Conservation (phyloP, 305 asterid species). For the Ruellia speciosa region DNA sequence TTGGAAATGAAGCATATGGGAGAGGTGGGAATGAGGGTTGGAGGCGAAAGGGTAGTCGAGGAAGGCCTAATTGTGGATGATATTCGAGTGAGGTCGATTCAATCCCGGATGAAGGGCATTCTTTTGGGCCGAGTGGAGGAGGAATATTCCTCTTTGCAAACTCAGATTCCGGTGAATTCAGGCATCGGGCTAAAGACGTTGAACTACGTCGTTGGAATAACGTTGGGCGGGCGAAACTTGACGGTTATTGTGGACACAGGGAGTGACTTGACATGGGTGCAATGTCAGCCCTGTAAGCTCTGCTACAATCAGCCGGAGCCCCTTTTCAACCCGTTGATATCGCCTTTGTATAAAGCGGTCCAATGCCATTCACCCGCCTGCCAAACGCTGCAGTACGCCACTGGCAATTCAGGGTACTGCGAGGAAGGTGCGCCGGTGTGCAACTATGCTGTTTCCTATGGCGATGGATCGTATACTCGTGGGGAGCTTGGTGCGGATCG, state of each 20-base stretch:
- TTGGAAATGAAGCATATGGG: slow-evolving; percentile 65
- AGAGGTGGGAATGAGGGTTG: slow-evolving; percentile 24
- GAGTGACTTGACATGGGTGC: slow-evolving; percentile 82
- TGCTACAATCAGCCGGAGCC: slow-evolving; percentile 78
- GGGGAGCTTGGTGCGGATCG: slow-evolving; percentile 59
- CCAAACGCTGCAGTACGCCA: slow-evolving; percentile 42
- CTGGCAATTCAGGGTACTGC: slow-evolving; percentile 51
- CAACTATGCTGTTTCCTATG: slow-evolving; percentile 56
- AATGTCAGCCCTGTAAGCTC: slow-evolving; percentile 68
- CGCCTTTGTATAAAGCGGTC: slow-evolving; percentile 49
- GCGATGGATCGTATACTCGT: slow-evolving; percentile 75
- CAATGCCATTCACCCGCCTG: slow-evolving; percentile 54
- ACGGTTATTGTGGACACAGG: slow-evolving; percentile 82
- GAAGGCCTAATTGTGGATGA: slow-evolving; percentile 33
- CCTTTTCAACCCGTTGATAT: slow-evolving; percentile 51
- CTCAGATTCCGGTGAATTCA: slow-evolving; percentile 46
- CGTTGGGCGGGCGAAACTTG: slow-evolving; percentile 49
- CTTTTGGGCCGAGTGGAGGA: too few species aligned
- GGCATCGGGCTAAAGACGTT: slow-evolving; percentile 64
- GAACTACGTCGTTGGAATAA: slow-evolving; percentile 58
- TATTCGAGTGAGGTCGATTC: slow-evolving; percentile 50
- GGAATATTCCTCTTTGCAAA: slow-evolving; percentile 16
- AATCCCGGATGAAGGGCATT: slow-evolving; percentile 25
- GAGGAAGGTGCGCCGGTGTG: slow-evolving; percentile 32
- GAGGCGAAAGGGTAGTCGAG: slow-evolving; percentile 25